Conservation (phyloP, 2,329 filamentous ascomycete species). For the Fusarium acutatum region DNA sequence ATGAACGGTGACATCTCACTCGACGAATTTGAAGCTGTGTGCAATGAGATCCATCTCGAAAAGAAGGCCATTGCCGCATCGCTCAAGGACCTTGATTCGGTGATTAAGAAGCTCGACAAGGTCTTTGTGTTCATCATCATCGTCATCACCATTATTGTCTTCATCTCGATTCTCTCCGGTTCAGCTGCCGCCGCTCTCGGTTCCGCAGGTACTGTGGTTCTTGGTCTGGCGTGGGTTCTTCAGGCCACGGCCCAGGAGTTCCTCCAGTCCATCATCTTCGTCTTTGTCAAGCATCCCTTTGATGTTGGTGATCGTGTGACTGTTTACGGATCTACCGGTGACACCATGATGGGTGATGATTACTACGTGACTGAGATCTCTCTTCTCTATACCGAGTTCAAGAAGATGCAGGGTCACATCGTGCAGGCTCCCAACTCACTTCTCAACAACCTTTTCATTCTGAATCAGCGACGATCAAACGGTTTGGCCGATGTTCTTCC, state of each 20-base stretch:
- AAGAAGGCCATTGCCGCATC: constrained; percentile 95
- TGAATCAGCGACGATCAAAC: constrained; percentile 92
- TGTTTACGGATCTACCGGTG: constrained; percentile 88
- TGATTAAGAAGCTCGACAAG: constrained; percentile 87
- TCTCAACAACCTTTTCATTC: constrained; percentile 90
- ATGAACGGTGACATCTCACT: constrained; percentile 96
- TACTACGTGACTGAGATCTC: constrained; percentile 97
- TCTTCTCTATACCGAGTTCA: constrained; percentile 94
- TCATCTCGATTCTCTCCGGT: constrained; percentile 87
- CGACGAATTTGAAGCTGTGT: constrained; percentile 92
- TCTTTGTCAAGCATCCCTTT: constrained; percentile 97
- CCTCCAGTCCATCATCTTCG: constrained; percentile 91
- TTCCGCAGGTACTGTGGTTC: constrained; percentile 84
- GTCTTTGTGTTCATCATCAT: constrained; percentile 89
- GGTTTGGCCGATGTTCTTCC: constrained; percentile 86
- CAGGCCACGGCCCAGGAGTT: constrained; percentile 95
- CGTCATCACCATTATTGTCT: constrained; percentile 83
- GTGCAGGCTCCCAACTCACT: constrained; percentile 96
- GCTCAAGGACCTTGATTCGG: constrained; percentile 92
- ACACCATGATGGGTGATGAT: constrained; percentile 82
- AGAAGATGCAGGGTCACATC: constrained; percentile 97
- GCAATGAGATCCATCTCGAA: constrained; percentile 92
- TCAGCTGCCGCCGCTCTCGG: constrained; percentile 92
- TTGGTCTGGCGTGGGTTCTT: constrained; percentile 92
- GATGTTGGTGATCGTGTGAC: constrained; percentile 94